phyloP scores from a whole-genome alignment of 2,329 filamentous ascomycete genomes.

The Neocatenulostroma microsporum region DNA sequence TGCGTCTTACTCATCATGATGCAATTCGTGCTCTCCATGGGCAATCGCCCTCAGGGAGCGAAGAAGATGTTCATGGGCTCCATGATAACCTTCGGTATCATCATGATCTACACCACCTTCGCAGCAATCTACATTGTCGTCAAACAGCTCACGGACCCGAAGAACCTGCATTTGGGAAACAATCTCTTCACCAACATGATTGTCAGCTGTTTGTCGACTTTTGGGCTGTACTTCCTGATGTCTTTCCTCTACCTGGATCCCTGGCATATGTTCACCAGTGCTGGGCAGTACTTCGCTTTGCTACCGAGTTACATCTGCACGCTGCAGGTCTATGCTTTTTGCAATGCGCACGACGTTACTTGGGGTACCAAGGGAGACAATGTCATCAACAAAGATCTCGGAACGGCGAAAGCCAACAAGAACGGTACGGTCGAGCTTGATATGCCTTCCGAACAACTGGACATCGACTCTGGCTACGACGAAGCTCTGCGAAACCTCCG shows the following conservation, averaged over 20 bases:
- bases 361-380: constrained; percentile 99
- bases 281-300: constrained; percentile 84
- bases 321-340: constrained; percentile 96
- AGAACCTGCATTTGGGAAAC: constrained; percentile 57
- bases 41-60: constrained; percentile 90
- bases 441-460: constrained; percentile 95
- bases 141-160: constrained; percentile 55
- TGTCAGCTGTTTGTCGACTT: constrained; percentile 76
- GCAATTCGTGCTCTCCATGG: constrained; percentile 93
- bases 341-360: constrained; percentile 97
- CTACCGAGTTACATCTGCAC: constrained; percentile 94
- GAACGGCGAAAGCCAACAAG: constrained; percentile 69
- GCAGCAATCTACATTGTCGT: constrained; percentile 83
- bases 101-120: constrained; percentile 95
- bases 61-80: constrained; percentile 81
- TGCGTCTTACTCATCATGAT: constrained; percentile 82
- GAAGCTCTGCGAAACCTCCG: constrained; percentile 93
- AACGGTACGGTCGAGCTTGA: constrained; percentile 80
- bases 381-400: constrained; percentile 83
- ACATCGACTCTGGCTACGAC: constrained; percentile 96
- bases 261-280: constrained; percentile 97
- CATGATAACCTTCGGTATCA: constrained; percentile 83
- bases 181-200: constrained; percentile 95
- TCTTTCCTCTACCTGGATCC: constrained; percentile 94
- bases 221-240: constrained; percentile 94